A percentile compares a stretch with the other conserved stretches of the same genome.
Evolutionary conservation across 768 basidiomycete species (phyloP).

Genomic region (Pleurotus platypus): DNA sequence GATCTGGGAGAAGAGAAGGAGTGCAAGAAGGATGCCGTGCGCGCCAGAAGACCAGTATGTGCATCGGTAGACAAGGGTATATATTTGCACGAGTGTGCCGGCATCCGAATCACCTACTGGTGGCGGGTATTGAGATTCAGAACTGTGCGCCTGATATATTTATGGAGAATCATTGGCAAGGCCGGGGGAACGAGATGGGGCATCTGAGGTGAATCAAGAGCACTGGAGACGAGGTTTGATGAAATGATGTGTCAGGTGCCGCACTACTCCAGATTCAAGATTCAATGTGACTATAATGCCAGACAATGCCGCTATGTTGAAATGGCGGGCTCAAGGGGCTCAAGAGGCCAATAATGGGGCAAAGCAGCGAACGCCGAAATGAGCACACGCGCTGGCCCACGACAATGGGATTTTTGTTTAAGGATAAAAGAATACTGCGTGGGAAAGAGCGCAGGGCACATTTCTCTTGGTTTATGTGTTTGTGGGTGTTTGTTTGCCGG

Average conservation of each 20-base stretch:
- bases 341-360: background rate
- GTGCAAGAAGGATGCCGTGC: background rate
- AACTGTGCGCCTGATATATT: background rate
- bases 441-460: conserved; percentile 3
- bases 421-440: conserved; percentile 1
- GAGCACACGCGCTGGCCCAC: background rate
- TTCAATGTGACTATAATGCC: background rate
- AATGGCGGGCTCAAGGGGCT: background rate
- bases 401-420: conserved; percentile 6
- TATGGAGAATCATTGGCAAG: conserved; percentile 3
- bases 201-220: background rate
- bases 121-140: too few species aligned
- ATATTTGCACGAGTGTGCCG: too few species aligned
- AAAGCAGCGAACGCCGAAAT: background rate
- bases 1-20: background rate
- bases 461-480: background rate
- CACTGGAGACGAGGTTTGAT: background rate
- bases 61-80: too few species aligned
- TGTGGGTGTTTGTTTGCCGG: background rate
- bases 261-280: background rate
- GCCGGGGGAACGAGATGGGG: background rate
- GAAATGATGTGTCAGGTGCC: background rate
- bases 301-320: background rate
- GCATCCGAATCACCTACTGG: too few species aligned
- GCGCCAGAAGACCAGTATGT: background rate